Base-by-base conservation (phyloP, 495 filamentous ascomycete genomes). In the Aspergillus conjunctus region DNA sequence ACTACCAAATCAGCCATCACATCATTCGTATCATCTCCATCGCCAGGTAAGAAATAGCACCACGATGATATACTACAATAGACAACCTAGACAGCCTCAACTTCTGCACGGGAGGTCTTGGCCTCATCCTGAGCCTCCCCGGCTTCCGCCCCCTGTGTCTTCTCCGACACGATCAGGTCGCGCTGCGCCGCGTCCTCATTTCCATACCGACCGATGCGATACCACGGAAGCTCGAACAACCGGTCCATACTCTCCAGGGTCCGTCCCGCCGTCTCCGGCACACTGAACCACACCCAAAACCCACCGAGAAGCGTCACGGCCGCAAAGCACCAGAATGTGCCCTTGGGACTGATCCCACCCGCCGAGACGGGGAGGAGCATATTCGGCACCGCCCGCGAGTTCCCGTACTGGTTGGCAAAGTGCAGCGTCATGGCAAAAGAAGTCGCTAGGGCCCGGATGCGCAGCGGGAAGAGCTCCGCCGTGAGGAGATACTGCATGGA, bases 401-500 rank as follows among this genome's bases (percentile, higher is more conserved):
- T 88, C 41, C 87, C 87, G 60, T 90, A 90, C 71, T 91, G 88
- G 62, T 88, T 88, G 39, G 77, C 87, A 68, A 89, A 90, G 67
- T 91, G 87, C 55, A 90, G 77, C 1, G 76, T 79, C 77, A 80
- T 80, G 7, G 76, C 69, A 26, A 74, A 54, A 17, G 74, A 77
- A 0, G 76, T 79, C 8, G 70, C 70, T 21, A 80, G 64, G 7
- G 77, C 77, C 21, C 77, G 77, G 57, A 80, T 80, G 6, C 78
- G 73, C 32, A 90, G 74, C 2, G 89, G 88, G 72, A 89, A 92
- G 33, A 92, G 80, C 67, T 92, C 89, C 0, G 87, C 85, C 21
- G 87, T 90, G 50, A 91, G 78, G 1, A 92, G 80, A 59, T 91
- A 92, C 65, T 89, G 89, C 77, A 90, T 88, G 5, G 78, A 81